A percentile compares a stretch with the other conserved stretches of the same genome.
These are phyloP conservation scores for Pelargonium cotyledonis DNA, from an alignment of 441 rosid species.

Conservation along the genomic window DNA sequence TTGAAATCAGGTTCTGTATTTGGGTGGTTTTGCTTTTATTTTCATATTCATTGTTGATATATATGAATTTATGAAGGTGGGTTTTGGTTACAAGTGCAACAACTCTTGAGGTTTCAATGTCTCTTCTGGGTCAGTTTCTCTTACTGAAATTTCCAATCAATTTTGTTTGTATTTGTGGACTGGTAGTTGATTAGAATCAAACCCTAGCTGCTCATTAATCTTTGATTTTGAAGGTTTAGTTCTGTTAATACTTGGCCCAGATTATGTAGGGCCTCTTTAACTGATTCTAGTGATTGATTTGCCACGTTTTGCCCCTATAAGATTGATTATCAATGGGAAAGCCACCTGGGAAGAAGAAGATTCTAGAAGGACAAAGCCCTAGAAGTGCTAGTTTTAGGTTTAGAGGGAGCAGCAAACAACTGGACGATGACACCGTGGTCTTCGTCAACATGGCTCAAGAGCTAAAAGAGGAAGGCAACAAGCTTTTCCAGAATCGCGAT, in stretches of 20 bases:
- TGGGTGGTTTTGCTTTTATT: background rate
- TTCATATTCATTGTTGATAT: background rate
- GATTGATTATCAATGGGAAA: background rate
- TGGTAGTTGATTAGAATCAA: background rate
- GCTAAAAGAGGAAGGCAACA: slow-evolving; percentile 55
- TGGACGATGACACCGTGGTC: slow-evolving; percentile 34
- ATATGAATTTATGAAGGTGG: background rate
- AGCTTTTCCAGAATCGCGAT: slow-evolving; percentile 55
- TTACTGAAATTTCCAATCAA: background rate
- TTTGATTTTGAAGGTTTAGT: background rate
- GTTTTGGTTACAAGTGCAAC: background rate
- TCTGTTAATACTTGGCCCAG: background rate
- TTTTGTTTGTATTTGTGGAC: background rate
- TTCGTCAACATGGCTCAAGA: slow-evolving; percentile 45
- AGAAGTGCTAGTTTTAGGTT: background rate
- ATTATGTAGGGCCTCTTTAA: background rate
- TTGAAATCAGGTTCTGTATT: background rate
- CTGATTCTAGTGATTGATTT: background rate
- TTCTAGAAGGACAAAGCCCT: background rate
- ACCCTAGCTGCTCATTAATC: background rate
- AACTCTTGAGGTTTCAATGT: background rate
- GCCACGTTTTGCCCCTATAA: background rate
- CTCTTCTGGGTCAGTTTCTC: slow-evolving; percentile 1
- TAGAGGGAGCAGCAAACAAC: background rate
- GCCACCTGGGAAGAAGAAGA: background rate